Evolutionary conservation across 75 land plant species (phyloP).

Genomic region (Cryptomeria japonica): DNA sequence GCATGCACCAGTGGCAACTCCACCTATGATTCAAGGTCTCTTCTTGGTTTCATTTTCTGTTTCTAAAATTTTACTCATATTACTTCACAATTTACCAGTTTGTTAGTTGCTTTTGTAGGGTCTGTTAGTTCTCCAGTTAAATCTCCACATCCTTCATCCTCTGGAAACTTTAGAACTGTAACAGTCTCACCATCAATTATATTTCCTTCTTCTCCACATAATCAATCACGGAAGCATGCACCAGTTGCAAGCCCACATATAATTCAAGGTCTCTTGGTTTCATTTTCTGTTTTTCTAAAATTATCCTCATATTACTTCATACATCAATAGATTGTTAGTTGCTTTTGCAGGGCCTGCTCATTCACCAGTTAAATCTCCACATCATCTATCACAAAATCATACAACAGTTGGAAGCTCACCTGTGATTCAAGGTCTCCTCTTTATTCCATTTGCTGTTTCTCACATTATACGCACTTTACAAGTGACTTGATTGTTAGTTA

Average conservation of each 20-base stretch:
- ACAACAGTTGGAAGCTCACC: constrained; percentile 14
- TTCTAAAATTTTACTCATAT: neutral
- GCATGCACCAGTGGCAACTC: neutral
- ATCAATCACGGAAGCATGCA: neutral
- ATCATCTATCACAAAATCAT: neutral
- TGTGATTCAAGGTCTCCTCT: constrained; percentile 14
- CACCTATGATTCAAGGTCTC: constrained; percentile 3
- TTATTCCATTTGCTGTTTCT: neutral
- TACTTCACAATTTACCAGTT: neutral
- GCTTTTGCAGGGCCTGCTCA: constrained; percentile 25
- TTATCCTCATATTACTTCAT: neutral
- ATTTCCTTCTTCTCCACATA: constrained; percentile 6
- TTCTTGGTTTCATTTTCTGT: neutral
- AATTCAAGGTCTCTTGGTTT: constrained; percentile 3
- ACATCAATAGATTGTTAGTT: neutral
- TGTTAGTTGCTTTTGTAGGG: neutral
- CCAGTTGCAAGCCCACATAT: constrained; percentile 1
- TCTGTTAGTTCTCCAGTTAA: constrained; percentile 14
- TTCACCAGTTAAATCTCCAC: constrained; percentile 25
- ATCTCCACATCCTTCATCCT: constrained; percentile 27
- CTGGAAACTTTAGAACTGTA: constrained; percentile 12
- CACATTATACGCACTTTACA: too few species aligned
- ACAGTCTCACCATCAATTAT: constrained; percentile 10
- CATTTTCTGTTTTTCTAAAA: neutral
- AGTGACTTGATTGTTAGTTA: neutral